Evolutionary conservation across 2,329 filamentous ascomycete genomes (phyloP).

Genomic region (Ophiocordyceps robertsii): DNA sequence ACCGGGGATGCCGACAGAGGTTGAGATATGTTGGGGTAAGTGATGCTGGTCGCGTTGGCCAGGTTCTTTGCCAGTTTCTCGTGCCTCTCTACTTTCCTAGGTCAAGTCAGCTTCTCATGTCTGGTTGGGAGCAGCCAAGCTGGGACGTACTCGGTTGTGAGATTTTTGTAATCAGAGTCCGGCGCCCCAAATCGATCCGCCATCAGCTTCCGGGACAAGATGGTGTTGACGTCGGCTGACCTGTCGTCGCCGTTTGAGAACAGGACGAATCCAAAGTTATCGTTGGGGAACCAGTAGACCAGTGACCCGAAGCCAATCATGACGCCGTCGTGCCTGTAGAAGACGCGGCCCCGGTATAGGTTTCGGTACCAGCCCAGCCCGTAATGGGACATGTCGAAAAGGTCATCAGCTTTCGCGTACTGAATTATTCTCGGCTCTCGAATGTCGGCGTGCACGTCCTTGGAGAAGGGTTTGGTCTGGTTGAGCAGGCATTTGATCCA

Average conservation of each 20-base stretch:
- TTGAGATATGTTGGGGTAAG: slow-evolving; percentile 23
- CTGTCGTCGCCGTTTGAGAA: slow-evolving; percentile 28
- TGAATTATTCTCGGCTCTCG: slow-evolving; percentile 16
- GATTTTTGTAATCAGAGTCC: slow-evolving; percentile 7
- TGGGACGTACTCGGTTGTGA: slow-evolving; percentile 8
- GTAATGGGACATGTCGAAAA: slow-evolving; percentile 12
- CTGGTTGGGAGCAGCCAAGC: too few species aligned
- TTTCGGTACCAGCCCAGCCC: slow-evolving; percentile 15
- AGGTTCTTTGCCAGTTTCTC: slow-evolving; percentile 6
- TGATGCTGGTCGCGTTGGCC: slow-evolving; percentile 16
- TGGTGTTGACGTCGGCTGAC: slow-evolving; percentile 15
- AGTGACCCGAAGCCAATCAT: slow-evolving; percentile 13
- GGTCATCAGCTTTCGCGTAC: background rate
- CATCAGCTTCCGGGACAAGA: slow-evolving; percentile 14
- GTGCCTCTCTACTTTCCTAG: slow-evolving; percentile 1
- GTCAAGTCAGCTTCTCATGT: background rate
- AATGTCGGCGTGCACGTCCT: slow-evolving; percentile 14
- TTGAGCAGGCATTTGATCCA: slow-evolving; percentile 36
- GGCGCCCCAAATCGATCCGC: slow-evolving; percentile 15
- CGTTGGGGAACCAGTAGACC: slow-evolving; percentile 19
- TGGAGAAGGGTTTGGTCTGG: slow-evolving; percentile 9
- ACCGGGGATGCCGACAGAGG: slow-evolving; percentile 22
- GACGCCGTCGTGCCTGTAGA: slow-evolving; percentile 17
- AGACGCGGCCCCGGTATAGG: slow-evolving; percentile 11
- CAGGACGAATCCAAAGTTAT: slow-evolving; percentile 16